Evolutionary conservation across 2,329 filamentous ascomycete species (phyloP), one percentile per base, ranked within the genome.

Genomic region (Graphilbum fragrans): DNA sequence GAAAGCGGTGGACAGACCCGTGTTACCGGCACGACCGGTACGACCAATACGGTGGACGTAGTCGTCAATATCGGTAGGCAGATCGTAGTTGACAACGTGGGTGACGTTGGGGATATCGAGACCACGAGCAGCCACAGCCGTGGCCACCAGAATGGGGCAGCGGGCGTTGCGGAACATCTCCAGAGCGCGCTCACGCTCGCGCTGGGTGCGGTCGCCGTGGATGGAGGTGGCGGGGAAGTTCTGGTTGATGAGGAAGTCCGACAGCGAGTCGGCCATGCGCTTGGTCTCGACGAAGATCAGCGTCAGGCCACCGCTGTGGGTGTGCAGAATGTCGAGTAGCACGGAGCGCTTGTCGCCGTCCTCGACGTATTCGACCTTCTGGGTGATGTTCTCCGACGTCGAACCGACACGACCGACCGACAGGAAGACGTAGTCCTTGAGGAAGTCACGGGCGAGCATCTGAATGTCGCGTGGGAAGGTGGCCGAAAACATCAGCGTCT

Each of bases 401-500:
- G 92, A 96, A 65, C 92, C 92, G 46, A 96, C 92, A 77, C 92
- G 90, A 57, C 90, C 92, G 53, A 98, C 92, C 16, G 92, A 98
- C 56, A 98, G 75, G 79, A 98, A 98, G 58, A 98, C 80, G 69
- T 98, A 98, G 60, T 98, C 92, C 73, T 94, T 95, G 60, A 98
- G 70, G 77, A 98, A 98, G 63, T 98, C 92, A 57, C 92, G 83
- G 47, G 92, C 92, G 45, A 98, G 82, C 84, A 96, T 93, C 74
- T 98, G 92, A 44, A 98, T 98, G 63, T 98, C 92, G 54, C 90
- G 86, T 47, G 92, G 92, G 77, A 98, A 98, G 47, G 92, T 98
- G 62, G 92, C 92, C 33, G 92, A 98, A 64, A 98, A 98, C 92
- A 98, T 98, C 72, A 98, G 90, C 42, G 92, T 98, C 68, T 98